Evolutionary conservation across 495 filamentous ascomycete genomes (phyloP).

Genomic region (Cercophora newfieldiana): DNA sequence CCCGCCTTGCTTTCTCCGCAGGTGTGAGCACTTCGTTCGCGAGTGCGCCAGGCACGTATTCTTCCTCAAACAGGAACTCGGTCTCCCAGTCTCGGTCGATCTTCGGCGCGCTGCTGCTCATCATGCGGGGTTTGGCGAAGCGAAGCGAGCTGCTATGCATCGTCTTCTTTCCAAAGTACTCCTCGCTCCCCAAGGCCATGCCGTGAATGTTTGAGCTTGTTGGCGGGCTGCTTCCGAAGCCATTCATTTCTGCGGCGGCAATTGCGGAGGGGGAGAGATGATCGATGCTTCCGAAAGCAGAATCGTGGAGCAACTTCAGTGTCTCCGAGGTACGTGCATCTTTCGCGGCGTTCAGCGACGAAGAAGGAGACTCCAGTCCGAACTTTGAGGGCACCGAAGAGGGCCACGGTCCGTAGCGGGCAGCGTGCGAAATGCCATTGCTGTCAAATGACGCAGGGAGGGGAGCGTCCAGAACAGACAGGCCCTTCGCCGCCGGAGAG

Average conservation of each 20-base stretch:
- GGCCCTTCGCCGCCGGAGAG: slow-evolving; percentile 68
- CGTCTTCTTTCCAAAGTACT: slow-evolving; percentile 67
- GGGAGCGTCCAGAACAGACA: slow-evolving; percentile 89
- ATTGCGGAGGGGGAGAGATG: slow-evolving; percentile 52
- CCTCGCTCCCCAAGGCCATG: slow-evolving; percentile 54
- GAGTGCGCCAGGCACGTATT: slow-evolving; percentile 81
- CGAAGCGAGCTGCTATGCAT: slow-evolving; percentile 76
- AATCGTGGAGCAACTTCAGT: slow-evolving; percentile 76
- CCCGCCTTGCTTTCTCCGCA: slow-evolving; percentile 80
- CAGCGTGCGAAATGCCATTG: slow-evolving; percentile 89
- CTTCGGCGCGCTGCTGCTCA: slow-evolving; percentile 78
- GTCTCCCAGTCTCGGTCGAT: slow-evolving; percentile 76
- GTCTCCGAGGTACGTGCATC: slow-evolving; percentile 67
- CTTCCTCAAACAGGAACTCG: slow-evolving; percentile 89
- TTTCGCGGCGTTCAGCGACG: slow-evolving; percentile 60
- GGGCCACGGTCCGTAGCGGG: slow-evolving; percentile 85
- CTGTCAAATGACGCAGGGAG: slow-evolving; percentile 96
- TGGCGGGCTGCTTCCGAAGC: slow-evolving; percentile 63
- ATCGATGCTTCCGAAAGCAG: slow-evolving; percentile 69
- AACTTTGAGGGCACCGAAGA: slow-evolving; percentile 93
- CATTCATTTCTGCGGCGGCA: slow-evolving; percentile 47
- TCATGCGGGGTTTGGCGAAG: slow-evolving; percentile 67
- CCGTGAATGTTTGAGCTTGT: slow-evolving; percentile 43
- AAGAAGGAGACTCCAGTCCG: slow-evolving; percentile 83
- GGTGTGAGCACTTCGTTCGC: slow-evolving; percentile 85